Conservation (phyloP, 495 filamentous ascomycete species). For the Penicillium bovifimosum region DNA sequence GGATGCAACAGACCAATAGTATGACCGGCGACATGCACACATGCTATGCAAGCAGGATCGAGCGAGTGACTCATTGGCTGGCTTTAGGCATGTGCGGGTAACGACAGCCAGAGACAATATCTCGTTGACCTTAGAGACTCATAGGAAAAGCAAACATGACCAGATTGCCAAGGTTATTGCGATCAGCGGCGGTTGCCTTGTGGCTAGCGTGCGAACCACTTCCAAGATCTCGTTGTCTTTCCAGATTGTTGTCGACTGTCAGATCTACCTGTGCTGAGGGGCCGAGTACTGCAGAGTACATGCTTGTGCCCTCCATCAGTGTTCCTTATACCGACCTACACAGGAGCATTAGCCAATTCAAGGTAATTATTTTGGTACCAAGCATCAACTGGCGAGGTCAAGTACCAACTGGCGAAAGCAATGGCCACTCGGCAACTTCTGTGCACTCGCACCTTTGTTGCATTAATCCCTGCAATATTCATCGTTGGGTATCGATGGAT, state of each 20-base stretch:
- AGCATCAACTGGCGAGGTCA: too few relatives aligned
- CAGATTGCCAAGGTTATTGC: background rate
- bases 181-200: constrained; percentile 4
- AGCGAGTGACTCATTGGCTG: background rate
- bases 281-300: background rate
- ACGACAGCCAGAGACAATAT: background rate
- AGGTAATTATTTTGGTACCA: too few relatives aligned
- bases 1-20: background rate
- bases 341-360: background rate
- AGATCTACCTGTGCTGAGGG: background rate
- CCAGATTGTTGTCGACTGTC: background rate
- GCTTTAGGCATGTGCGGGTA: background rate
- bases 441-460: too few relatives aligned
- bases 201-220: background rate
- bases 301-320: background rate
- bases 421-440: background rate
- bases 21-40: background rate
- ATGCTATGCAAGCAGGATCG: background rate
- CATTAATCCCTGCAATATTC: background rate
- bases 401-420: too few relatives aligned
- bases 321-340: background rate
- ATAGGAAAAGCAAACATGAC: background rate
- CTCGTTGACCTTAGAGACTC: background rate
- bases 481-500: background rate
- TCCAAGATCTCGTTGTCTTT: background rate